Evolutionary conservation across 225 moss, liverwort and hornwort species (phyloP), one percentile per base, ranked within the genome.

Genomic region (Pseudoscleropodium purum): DNA sequence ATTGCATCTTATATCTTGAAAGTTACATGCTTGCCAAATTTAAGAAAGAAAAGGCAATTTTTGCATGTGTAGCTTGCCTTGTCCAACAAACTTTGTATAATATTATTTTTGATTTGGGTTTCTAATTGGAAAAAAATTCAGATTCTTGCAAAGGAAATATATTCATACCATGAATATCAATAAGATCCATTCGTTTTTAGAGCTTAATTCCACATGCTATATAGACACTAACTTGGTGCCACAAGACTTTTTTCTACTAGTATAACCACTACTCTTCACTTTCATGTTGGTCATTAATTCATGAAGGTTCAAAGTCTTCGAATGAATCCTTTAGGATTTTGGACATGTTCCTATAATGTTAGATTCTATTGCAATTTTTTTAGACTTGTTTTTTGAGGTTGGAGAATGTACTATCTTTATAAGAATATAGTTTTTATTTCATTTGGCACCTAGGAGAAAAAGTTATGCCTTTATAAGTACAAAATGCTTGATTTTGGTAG

Each of bases 261-360:
- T n/a, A 0, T 39, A 5, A 0, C 1, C 5, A 2, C 15, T 65
- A 65, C 4, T 45, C 45, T 4, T 18, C 2, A 5, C 34, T 66
- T 67, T 37, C 10, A 13, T 69, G 23, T 13, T n/a, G 69, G 23
- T 13, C 1, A 0, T n/a, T 23, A 13, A 37, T 3, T 3, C 12
- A 1, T 21, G 4, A 68, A 68, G 21, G 6, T n/a, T 37, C 4
- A 37, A 37, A 68, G 11, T 68, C 20, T 10, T 37, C 3, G 17
- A 37, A 68, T 68, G 12, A 1, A 67, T 67, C 37, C 6, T 37
- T 68, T 6, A 68, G 20, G 1, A 20, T 37, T 68, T 37, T 1
- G 1, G 6, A 3, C 1, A n/a, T 0, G 0, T n/a, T 13, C 4
- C 4, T 13, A 13, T 6, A 5, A 13, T 69, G 7, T 18, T 2